These are phyloP conservation scores for Calonectria pauciramosa DNA, from an alignment of 2,329 filamentous ascomycete species.

Conservation along the genomic window DNA sequence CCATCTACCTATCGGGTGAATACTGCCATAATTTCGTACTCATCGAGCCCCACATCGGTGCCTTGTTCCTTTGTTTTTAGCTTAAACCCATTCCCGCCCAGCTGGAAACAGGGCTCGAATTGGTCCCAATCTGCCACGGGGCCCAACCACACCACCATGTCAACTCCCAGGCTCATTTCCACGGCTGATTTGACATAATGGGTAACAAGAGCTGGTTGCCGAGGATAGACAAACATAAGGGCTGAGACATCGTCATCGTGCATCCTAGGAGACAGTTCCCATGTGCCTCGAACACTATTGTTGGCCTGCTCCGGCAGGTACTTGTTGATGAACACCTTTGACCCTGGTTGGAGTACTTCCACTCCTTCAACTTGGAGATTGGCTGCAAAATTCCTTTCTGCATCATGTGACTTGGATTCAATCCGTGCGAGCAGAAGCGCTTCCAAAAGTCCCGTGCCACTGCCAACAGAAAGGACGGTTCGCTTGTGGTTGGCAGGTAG, in stretches of 20 bases:
- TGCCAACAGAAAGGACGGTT: slow-evolving; percentile 48
- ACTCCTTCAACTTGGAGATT: slow-evolving; percentile 43
- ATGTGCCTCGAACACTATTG: slow-evolving; percentile 49
- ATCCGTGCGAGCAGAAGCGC: slow-evolving; percentile 37
- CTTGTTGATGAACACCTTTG: slow-evolving; percentile 36
- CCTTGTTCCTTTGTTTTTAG: slow-evolving; percentile 29
- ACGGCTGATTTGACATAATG: slow-evolving; percentile 41
- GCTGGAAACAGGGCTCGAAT: slow-evolving; percentile 38
- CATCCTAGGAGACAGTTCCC: slow-evolving; percentile 46
- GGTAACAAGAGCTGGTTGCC: slow-evolving; percentile 45
- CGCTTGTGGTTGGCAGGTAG: not conserved
- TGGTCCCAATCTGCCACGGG: slow-evolving; percentile 44
- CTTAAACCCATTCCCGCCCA: slow-evolving; percentile 11
- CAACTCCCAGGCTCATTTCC: slow-evolving; percentile 17
- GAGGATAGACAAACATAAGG: slow-evolving; percentile 53
- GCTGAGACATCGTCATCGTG: slow-evolving; percentile 36
- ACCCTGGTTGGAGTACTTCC: slow-evolving; percentile 40
- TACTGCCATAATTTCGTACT: slow-evolving; percentile 41
- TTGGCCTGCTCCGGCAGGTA: slow-evolving; percentile 45
- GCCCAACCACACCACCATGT: slow-evolving; percentile 42
- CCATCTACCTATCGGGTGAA: slow-evolving; percentile 6
- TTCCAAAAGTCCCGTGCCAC: slow-evolving; percentile 49
- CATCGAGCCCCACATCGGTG: slow-evolving; percentile 33
- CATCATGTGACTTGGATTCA: slow-evolving; percentile 4
- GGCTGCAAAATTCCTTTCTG: not conserved